Evolutionary conservation across 2,329 filamentous ascomycete genomes (phyloP), one percentile per base, ranked within the genome.

Genomic region (Cordyceps farinosa): DNA sequence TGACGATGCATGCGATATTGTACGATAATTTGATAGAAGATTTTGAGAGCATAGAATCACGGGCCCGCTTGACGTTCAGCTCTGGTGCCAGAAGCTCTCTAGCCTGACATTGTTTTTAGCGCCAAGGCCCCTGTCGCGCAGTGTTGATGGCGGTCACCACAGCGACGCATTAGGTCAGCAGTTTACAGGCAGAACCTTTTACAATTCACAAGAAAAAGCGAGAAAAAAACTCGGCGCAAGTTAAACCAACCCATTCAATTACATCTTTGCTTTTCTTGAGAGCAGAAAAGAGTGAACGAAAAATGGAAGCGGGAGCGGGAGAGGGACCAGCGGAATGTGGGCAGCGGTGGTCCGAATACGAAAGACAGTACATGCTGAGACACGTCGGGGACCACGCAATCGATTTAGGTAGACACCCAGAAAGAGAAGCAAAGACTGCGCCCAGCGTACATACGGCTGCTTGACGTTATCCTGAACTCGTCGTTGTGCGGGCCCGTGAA

Each of bases 121-220:
- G 48, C 40, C 27, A 17, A 22, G n/a, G 15, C 17, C 17, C 9
- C 27, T 51, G 47, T 52, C 38, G 38, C 38, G 36, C 50, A 13
- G 17, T 61, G 59, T 47, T 48, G 59, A 61, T 8, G 5, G n/a
- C 15, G 59, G 59, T 61, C 59, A 40, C 59, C 59, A 38, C 40
- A 34, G 59, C 50, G 59, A 61, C 59, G 42, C 30, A 61, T 61
- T 61, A 61, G 54, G 58, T 61, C 59, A 61, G 59, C 59, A 54
- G 29, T 40, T 38, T 13, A 29, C 27, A 47, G 45, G 10, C 48
- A n/a, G 15, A 2, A 30, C 30, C 29, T 34, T 11, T 11, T 22
- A 17, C 29, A 9, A 17, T 44, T 8, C 17, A n/a, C 1, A 22
- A 5, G 9, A 22, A 3, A 4, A 1, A 11, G 15, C 10, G n/a